A percentile compares a stretch with the other conserved stretches of the same genome.
Conservation (phyloP, 2,329 filamentous ascomycete genomes). For the Colletotrichum magnum region DNA sequence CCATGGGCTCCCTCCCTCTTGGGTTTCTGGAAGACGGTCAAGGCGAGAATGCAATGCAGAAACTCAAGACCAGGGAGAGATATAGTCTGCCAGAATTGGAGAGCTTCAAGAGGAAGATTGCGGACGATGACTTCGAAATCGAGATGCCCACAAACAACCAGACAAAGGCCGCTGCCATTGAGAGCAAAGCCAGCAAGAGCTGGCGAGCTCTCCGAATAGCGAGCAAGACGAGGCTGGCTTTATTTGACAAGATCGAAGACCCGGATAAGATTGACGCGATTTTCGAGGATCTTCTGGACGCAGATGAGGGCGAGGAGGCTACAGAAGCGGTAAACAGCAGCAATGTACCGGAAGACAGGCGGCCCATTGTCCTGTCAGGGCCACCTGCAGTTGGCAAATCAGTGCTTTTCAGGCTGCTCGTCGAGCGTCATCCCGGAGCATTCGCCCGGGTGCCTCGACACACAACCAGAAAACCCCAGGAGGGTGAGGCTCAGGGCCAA, state of each 20-base stretch:
- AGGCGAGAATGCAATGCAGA: conserved; percentile 70
- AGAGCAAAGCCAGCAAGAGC: conserved; percentile 87
- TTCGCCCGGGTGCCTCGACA: conserved; percentile 73
- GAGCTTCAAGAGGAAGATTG: conserved; percentile 80
- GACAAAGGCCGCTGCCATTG: conserved; percentile 69
- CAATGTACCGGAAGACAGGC: conserved; percentile 62
- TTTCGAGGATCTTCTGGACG: conserved; percentile 64
- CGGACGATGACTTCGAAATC: conserved; percentile 86
- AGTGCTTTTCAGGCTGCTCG: conserved; percentile 73
- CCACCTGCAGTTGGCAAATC: conserved; percentile 74
- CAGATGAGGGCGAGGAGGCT: conserved; percentile 52
- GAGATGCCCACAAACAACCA: conserved; percentile 80
- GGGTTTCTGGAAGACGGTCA: conserved; percentile 82
- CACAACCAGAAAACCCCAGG: conserved; percentile 64
- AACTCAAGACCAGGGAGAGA: conserved; percentile 75
- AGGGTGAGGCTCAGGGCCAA: conserved; percentile 66
- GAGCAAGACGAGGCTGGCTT: conserved; percentile 78
- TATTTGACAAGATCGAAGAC: conserved; percentile 91
- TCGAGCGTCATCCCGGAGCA: conserved; percentile 74
- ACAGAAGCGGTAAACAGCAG: conserved; percentile 46
- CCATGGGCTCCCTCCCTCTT: conserved; percentile 81
- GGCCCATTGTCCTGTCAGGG: conserved; percentile 77
- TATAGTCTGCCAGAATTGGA: conserved; percentile 79
- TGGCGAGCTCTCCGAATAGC: conserved; percentile 92
- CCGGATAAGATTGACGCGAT: conserved; percentile 77